Conservation (phyloP, 805 yeast species). For the Pichia insulana region DNA sequence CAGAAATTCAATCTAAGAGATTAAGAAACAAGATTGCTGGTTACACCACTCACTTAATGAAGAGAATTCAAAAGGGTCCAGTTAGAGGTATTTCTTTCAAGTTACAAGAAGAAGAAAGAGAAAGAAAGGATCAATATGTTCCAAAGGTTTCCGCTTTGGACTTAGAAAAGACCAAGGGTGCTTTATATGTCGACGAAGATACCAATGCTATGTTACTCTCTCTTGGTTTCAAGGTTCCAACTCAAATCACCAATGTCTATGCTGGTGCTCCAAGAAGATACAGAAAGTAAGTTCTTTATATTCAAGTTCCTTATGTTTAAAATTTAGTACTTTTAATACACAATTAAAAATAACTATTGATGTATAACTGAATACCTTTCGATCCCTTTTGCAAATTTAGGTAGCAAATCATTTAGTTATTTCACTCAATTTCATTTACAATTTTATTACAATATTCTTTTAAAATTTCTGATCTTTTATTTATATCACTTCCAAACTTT, state of each 20-base stretch:
- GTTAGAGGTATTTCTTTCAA: slow-evolving; percentile 99
- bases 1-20: slow-evolving; percentile 98
- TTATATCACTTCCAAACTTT: slow-evolving; percentile 25
- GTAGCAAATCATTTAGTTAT: too few relatives aligned
- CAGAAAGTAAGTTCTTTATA: slow-evolving; percentile 58
- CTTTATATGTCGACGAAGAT: slow-evolving; percentile 94
- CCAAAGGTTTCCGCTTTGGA: slow-evolving; percentile 99
- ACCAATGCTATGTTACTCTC: slow-evolving; percentile 92
- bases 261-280: slow-evolving; percentile 79
- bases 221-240: slow-evolving; percentile 84
- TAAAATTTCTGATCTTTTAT: slow-evolving; percentile 32
- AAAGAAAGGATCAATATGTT: slow-evolving; percentile 99
- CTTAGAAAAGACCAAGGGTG: slow-evolving; percentile 91
- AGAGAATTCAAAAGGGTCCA: slow-evolving; percentile 99
- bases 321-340: slow-evolving; percentile 1
- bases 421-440: slow-evolving; percentile 18
- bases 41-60: slow-evolving; percentile 99
- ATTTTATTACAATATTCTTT: slow-evolving; percentile 36
- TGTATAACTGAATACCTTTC: too few relatives aligned
- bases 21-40: slow-evolving; percentile 99
- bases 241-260: slow-evolving; percentile 78
- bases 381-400: too few relatives aligned
- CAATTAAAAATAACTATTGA: background rate
- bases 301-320: slow-evolving; percentile 7
- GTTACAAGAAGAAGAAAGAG: slow-evolving; percentile 99